Evolutionary conservation across 2,329 filamentous ascomycete genomes (phyloP).

Genomic region (Apiospora marii): DNA sequence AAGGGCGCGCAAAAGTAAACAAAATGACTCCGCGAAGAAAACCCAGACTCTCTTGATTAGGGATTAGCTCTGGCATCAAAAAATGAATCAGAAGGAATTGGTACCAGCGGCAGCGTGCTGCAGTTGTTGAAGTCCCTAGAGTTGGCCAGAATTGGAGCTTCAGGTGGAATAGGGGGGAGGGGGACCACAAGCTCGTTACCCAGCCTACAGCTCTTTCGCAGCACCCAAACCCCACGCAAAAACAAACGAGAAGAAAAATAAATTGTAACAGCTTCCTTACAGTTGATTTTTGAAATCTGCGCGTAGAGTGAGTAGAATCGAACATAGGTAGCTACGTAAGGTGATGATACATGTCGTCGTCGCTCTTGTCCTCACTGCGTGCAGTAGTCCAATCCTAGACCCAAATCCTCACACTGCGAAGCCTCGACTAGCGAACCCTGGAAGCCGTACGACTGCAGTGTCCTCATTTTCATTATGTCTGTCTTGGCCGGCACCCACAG

Average conservation of each 20-base stretch:
- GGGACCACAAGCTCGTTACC: slow-evolving; percentile 1
- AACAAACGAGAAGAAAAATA: neutral
- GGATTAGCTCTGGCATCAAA: neutral
- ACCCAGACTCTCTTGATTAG: neutral
- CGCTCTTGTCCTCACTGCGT: neutral
- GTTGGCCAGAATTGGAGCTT: neutral
- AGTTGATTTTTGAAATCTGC: neutral
- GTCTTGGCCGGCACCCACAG: slow-evolving; percentile 47
- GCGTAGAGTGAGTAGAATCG: no score
- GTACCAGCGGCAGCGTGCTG: neutral
- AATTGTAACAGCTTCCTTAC: no score
- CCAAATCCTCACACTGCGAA: slow-evolving; percentile 57
- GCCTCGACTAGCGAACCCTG: slow-evolving; percentile 55
- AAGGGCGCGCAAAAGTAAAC: slow-evolving; percentile 1
- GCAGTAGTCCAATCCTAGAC: slow-evolving; percentile 54
- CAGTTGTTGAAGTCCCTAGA: neutral
- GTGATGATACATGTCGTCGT: neutral
- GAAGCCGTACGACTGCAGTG: slow-evolving; percentile 53
- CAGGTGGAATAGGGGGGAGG: slow-evolving; percentile 4
- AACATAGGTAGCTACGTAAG: neutral
- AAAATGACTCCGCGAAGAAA: neutral
- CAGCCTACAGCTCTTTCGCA: neutral
- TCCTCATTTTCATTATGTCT: slow-evolving; percentile 51
- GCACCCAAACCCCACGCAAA: neutral
- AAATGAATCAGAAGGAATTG: neutral